Conservation (phyloP, 306 rosid genomes). For the Psophocarpus tetragonolobus region DNA sequence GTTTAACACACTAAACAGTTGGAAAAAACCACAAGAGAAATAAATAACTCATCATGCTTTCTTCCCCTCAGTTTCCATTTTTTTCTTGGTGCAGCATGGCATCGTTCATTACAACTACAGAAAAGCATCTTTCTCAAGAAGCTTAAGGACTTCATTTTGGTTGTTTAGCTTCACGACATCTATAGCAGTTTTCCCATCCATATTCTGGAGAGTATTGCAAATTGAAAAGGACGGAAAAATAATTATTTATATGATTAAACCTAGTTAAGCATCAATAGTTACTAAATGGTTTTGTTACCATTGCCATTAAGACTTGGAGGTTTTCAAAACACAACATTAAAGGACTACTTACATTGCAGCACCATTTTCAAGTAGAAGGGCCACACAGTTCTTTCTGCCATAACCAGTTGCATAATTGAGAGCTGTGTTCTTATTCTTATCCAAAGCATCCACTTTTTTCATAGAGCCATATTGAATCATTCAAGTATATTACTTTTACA, state of each 20-base stretch:
- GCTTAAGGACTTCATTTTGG: slow-evolving; percentile 86
- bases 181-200: slow-evolving; percentile 96
- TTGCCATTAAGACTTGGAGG: not conserved
- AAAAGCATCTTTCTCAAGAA: slow-evolving; percentile 96
- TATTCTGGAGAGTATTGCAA: slow-evolving; percentile 91
- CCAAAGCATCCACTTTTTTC: slow-evolving; percentile 90
- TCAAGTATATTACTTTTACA: not conserved
- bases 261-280: not conserved
- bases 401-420: slow-evolving; percentile 99
- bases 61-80: not conserved
- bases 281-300: not conserved
- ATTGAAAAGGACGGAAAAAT: slow-evolving; percentile 7
- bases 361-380: slow-evolving; percentile 86
- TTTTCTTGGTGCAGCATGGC: not conserved
- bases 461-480: not conserved
- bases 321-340: not conserved
- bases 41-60: not conserved
- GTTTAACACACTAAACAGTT: slow-evolving; percentile 27
- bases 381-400: slow-evolving; percentile 97
- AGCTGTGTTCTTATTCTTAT: slow-evolving; percentile 94
- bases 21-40: slow-evolving; percentile 21
- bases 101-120: slow-evolving; percentile 51
- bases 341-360: slow-evolving; percentile 89
- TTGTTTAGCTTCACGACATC: slow-evolving; percentile 96
- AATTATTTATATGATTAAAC: not conserved